Evolutionary conservation across 2,329 filamentous ascomycete species (phyloP), one percentile per base, ranked within the genome.

Genomic region (Tolypocladium inflatum): DNA sequence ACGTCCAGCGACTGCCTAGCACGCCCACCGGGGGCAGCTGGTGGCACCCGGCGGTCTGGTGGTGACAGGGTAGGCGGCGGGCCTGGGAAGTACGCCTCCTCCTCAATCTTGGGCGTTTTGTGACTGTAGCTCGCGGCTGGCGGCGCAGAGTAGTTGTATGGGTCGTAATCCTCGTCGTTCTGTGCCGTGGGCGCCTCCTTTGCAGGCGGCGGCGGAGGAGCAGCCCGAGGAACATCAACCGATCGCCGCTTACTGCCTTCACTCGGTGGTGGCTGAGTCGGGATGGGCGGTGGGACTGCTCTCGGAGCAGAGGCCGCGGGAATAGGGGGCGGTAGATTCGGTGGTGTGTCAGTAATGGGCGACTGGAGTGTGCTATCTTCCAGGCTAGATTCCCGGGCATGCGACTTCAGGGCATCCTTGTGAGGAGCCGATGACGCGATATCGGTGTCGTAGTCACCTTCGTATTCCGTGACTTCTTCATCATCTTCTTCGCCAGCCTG

Each of bases 391-490:
- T 93, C 90, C 57, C 88, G 83, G 9, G 81, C 83, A 71, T 96
- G 91, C 10, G 90, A 78, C 71, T 93, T 96, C 61, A 97, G 74
- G 1, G 93, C 92, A 74, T 96, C 93, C 73, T 96, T 97, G 72
- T 96, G 91, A 58, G 89, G 90, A n/a, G 85, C 91, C 11, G 90
- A 88, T n/a, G 92, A 90, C 2, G 89, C 92, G 68, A 97, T 97
- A 70, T 97, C 94, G 8, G 94, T 97, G 66, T 97, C 94, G 70
- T 97, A 97, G 68, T 97, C 94, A 8, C 93, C 94, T 69, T 99
- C 94, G 68, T 97, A 97, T 68, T 97, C 93, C 0, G 91, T 95
- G 39, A 91, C 82, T 67, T 95, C 91, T 59, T 89, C 90, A 33
- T 85, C 86, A 17, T 87, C 86, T 38, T 85, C 85, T 38, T 88